Percentiles rank a stretch among this genome's conserved stretches.
These are phyloP conservation scores for Curvularia sp. DNA, from an alignment of 2,329 filamentous ascomycete genomes.

Conservation along the genomic window DNA sequence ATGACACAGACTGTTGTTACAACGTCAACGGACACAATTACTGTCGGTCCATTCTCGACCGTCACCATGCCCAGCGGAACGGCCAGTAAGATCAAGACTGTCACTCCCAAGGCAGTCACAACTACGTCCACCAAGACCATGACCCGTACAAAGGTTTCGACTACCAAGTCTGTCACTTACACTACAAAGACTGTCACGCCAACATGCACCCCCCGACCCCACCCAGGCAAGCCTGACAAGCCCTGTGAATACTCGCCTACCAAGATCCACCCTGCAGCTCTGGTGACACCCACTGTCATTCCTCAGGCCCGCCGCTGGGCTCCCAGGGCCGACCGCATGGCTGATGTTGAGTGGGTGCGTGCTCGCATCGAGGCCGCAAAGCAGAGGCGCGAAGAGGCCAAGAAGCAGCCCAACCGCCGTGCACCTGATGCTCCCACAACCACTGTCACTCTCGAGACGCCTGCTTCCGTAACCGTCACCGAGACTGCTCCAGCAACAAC, in stretches of 20 bases:
- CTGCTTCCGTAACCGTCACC: slow-evolving; percentile 44
- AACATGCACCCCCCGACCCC: slow-evolving; percentile 48
- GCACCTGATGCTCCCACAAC: slow-evolving; percentile 48
- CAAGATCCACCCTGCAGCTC: slow-evolving; percentile 39
- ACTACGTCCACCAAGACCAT: slow-evolving; percentile 34
- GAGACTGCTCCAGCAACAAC: slow-evolving; percentile 39
- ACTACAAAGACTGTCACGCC: slow-evolving; percentile 49
- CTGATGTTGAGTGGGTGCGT: slow-evolving; percentile 46
- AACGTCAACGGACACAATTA: slow-evolving; percentile 36
- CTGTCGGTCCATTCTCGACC: slow-evolving; percentile 39
- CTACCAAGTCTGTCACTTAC: slow-evolving; percentile 36
- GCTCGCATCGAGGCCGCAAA: slow-evolving; percentile 48
- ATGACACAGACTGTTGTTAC: slow-evolving; percentile 34
- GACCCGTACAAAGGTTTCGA: slow-evolving; percentile 38
- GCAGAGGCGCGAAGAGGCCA: slow-evolving; percentile 33
- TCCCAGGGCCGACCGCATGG: slow-evolving; percentile 38
- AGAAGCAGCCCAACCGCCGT: slow-evolving; percentile 38
- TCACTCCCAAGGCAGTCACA: slow-evolving; percentile 41
- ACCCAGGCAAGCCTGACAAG: slow-evolving; percentile 44
- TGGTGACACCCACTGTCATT: slow-evolving; percentile 38
- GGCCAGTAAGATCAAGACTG: slow-evolving; percentile 41
- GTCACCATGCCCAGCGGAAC: slow-evolving; percentile 44
- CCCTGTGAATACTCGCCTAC: slow-evolving; percentile 48
- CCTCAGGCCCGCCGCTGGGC: slow-evolving; percentile 33
- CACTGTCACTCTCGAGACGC: slow-evolving; percentile 42